Evolutionary conservation across 2,329 filamentous ascomycete species (phyloP), one percentile per base, ranked within the genome.

Genomic region (Aspergillus puulaauensis): DNA sequence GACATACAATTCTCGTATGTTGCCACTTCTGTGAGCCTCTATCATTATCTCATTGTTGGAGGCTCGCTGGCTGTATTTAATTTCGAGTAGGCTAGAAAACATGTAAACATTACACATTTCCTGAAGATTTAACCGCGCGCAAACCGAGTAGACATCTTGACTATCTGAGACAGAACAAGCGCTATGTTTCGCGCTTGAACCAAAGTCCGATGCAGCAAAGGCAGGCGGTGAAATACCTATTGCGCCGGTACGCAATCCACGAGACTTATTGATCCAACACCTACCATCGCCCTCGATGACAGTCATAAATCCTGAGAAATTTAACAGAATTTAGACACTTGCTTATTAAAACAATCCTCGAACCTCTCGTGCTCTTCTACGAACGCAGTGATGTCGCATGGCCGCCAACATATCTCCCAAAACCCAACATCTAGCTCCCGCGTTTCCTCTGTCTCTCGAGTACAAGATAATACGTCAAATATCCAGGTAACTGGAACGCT

Each of bases 301-400:
- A 7, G 35, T 37, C 35, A 37, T 9, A 37, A 37, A 37, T 31
- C 8, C 27, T 9, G 27, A 31, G 9, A 31, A 31, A 31, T 27
- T 24, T 15, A 23, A 19, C 17, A 7, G 11, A 31, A 11, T 31
- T 27, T 31, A 31, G 27, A 31, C 27, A 9, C 9, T 31, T 31
- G 27, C 9, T 31, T 31, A 31, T 11, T 31, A 31, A 31, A 8
- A 11, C 15, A 15, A 37, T 5, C 14, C 35, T n/a, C 5, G 15
- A 37, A 15, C 14, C 5, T 7, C 35, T 37, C 35, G 12, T 7
- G 27, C 8, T 23, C 17, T 17, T 15, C 4, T 14, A 39, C 14
- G 8, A 15, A 45, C 14, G n/a, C 27, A 41, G 21, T 35, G 27
- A 73, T 80, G 68, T 78, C 67, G 66, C 66, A 70, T 77, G 68